phyloP scores from a whole-genome alignment of 768 basidiomycete genomes.

The Lyophyllum atratum region DNA sequence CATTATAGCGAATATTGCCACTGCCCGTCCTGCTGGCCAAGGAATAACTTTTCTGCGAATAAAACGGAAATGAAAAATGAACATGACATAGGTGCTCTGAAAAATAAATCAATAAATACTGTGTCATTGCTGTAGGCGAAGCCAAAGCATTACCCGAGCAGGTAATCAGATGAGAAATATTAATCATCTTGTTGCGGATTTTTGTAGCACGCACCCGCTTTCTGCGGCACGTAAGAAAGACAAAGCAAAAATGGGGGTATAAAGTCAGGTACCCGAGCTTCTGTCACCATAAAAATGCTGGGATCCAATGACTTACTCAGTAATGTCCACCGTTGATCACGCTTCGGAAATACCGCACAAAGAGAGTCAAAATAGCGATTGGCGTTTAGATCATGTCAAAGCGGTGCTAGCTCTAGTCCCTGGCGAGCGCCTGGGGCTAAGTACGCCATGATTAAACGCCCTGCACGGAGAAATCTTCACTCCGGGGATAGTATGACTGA shows the following conservation, averaged over 20 bases:
- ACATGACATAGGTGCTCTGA: background rate
- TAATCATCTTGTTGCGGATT: background rate
- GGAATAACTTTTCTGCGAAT: background rate
- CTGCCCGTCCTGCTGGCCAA: background rate
- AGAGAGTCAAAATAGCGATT: background rate
- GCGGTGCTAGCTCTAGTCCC: background rate
- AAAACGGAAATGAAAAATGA: background rate
- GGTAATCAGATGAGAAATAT: background rate
- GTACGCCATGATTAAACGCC: background rate
- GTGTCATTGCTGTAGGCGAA: background rate
- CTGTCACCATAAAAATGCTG: background rate
- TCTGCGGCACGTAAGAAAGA: background rate
- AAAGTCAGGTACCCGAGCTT: background rate
- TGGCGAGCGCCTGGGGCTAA: background rate
- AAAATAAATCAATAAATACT: background rate
- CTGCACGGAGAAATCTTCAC: background rate
- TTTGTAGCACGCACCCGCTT: background rate
- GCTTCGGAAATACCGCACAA: background rate
- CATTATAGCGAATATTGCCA: background rate
- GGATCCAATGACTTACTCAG: background rate
- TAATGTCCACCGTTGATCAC: background rate
- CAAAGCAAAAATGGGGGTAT: background rate
- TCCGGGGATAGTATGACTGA: background rate
- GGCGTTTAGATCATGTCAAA: slow-evolving; percentile 2
- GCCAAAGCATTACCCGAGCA: background rate